A percentile compares a stretch with the other conserved stretches of the same genome.
phyloP scores from a whole-genome alignment of 2,329 filamentous ascomycete genomes.

The Talaromyces islandicus region DNA sequence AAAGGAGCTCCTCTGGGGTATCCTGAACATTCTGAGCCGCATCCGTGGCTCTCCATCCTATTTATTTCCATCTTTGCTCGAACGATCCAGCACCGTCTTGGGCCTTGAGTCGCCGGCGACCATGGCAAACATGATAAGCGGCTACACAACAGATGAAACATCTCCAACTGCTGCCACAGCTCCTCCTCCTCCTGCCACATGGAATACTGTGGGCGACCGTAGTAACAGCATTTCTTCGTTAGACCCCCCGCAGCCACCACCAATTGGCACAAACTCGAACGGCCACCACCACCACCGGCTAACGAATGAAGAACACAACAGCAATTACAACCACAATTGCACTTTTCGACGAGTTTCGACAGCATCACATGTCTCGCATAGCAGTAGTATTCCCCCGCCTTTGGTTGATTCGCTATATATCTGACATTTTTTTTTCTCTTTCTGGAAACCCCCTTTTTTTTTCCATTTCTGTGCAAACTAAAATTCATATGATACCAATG shows the following conservation, averaged over 20 bases:
- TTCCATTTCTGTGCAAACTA: not conserved
- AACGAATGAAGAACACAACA: not conserved
- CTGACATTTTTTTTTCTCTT: not conserved
- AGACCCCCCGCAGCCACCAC: too few species aligned
- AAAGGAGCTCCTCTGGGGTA: slow-evolving; percentile 33
- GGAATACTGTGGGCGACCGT: not conserved
- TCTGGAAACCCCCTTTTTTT: not conserved
- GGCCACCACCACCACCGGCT: not conserved
- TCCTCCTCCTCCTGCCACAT: not conserved
- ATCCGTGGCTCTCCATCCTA: slow-evolving; percentile 35
- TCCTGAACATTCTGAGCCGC: slow-evolving; percentile 30
- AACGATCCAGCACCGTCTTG: slow-evolving; percentile 25
- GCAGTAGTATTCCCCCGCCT: not conserved
- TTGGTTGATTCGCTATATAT: not conserved
- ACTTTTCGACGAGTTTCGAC: not conserved
- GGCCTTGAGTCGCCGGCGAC: slow-evolving; percentile 26
- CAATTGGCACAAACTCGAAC: not conserved
- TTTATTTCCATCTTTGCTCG: slow-evolving; percentile 27
- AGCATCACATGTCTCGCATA: not conserved
- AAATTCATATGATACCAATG: not conserved
- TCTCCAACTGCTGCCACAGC: not conserved
- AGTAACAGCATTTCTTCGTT: not conserved
- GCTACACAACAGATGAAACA: not conserved
- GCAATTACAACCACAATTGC: not conserved
- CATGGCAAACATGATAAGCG: not conserved